phyloP scores from a whole-genome alignment of 2,329 filamentous ascomycete species.

The Fusarium cyanostomum region DNA sequence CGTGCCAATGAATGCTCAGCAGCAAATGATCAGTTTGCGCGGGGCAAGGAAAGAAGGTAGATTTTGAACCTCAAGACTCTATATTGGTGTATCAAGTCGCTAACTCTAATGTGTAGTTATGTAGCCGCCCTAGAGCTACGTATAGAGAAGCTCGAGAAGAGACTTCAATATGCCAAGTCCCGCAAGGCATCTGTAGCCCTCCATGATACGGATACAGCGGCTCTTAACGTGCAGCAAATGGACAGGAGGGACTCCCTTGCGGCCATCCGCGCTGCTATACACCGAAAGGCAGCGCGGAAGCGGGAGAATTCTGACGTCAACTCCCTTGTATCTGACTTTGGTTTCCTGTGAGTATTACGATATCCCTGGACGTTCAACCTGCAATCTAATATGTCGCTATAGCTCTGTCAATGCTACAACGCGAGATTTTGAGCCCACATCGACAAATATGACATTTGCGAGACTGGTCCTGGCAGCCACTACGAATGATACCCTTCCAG shows the following conservation, averaged over 20 bases:
- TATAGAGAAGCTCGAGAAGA: constrained; percentile 86
- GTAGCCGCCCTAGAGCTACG: constrained; percentile 93
- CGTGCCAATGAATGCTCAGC: constrained; percentile 89
- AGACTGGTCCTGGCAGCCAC: constrained; percentile 87
- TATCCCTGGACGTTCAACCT: background rate
- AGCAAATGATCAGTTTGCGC: constrained; percentile 93
- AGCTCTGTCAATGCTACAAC: constrained; percentile 95
- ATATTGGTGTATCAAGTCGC: background rate
- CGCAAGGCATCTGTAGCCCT: constrained; percentile 76
- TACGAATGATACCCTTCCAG: constrained; percentile 75
- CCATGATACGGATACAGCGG: constrained; percentile 63
- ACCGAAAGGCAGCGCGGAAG: constrained; percentile 70
- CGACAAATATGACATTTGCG: constrained; percentile 91
- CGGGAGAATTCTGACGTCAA: constrained; percentile 88
- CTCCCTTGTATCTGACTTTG: constrained; percentile 92
- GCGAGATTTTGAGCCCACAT: constrained; percentile 89
- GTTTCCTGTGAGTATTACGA: constrained; percentile 73
- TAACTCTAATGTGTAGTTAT: constrained; percentile 66
- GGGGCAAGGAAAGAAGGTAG: constrained; percentile 91
- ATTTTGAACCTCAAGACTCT: constrained; percentile 20
- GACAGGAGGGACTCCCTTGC: constrained; percentile 73
- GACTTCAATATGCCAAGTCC: constrained; percentile 74
- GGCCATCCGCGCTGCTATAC: constrained; percentile 68
- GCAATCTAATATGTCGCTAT: constrained; percentile 8
- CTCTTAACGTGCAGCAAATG: constrained; percentile 46